Conservation (phyloP, 805 yeast species). For the Teunomyces stri region DNA sequence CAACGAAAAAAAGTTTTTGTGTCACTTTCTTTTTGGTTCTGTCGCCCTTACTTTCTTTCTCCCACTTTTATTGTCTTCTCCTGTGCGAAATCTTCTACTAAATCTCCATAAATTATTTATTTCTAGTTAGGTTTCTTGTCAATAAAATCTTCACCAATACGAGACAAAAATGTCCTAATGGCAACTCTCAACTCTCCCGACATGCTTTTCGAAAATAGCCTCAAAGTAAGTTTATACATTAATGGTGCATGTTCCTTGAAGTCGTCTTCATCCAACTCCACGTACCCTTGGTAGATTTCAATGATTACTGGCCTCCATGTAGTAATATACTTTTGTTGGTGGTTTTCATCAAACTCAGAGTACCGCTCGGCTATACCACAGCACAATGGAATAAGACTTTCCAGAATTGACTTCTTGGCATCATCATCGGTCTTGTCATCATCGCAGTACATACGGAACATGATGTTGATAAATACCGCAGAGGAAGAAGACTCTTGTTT, state of each 20-base stretch:
- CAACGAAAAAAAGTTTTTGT: slow-evolving; percentile 8
- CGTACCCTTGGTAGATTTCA: slow-evolving; percentile 80
- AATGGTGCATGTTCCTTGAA: slow-evolving; percentile 57
- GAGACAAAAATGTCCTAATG: slow-evolving; percentile 53
- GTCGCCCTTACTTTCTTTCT: background rate
- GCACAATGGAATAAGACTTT: slow-evolving; percentile 64
- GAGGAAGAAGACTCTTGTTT: slow-evolving; percentile 91
- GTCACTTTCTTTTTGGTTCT: slow-evolving; percentile 4
- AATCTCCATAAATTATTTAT: background rate
- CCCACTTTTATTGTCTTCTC: background rate
- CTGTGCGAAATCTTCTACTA: background rate
- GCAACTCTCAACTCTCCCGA: slow-evolving; percentile 62
- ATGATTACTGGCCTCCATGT: slow-evolving; percentile 93
- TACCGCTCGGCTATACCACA: slow-evolving; percentile 68
- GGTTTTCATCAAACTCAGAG: slow-evolving; percentile 69
- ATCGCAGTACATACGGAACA: slow-evolving; percentile 78
- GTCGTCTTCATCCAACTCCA: slow-evolving; percentile 72
- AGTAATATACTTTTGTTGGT: slow-evolving; percentile 72
- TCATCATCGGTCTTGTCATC: slow-evolving; percentile 47
- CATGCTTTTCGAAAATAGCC: slow-evolving; percentile 58
- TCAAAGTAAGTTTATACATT: slow-evolving; percentile 59
- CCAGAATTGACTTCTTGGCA: slow-evolving; percentile 48
- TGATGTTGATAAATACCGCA: slow-evolving; percentile 77
- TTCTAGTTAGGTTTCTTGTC: slow-evolving; percentile 5
- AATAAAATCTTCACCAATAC: slow-evolving; percentile 46